Evolutionary conservation across 257 asterid species (phyloP).

Genomic region (Nicotiana sylvestris): DNA sequence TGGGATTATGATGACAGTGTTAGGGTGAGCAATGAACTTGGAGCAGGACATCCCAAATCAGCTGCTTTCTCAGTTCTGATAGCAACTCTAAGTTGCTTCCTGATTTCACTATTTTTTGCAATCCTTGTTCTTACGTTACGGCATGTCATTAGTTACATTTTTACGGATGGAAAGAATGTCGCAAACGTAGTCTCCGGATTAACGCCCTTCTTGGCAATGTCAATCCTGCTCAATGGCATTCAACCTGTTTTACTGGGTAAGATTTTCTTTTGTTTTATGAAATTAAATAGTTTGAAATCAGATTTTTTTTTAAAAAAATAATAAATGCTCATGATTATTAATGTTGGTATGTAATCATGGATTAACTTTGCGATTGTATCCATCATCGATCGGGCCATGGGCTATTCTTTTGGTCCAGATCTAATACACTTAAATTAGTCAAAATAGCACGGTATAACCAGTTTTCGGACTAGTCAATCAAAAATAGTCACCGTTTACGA

Average conservation of each 20-base stretch:
- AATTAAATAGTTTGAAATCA: no score
- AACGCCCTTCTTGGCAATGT: not conserved
- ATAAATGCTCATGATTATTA: no score
- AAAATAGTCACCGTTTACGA: no score
- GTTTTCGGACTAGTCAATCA: no score
- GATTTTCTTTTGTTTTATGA: no score
- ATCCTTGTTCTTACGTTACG: not conserved
- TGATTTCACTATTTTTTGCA: not conserved
- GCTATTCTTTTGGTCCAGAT: no score
- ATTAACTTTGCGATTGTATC: no score
- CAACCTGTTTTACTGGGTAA: constrained; percentile 13
- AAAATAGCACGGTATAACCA: no score
- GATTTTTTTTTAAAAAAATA: no score
- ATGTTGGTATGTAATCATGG: no score
- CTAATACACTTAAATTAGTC: no score
- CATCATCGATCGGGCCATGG: no score
- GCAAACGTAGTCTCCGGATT: not conserved
- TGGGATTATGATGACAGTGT: not conserved
- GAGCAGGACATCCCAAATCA: constrained; percentile 14
- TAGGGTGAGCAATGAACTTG: constrained; percentile 12
- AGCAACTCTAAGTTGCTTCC: not conserved
- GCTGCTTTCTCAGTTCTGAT: not conserved
- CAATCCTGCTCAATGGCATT: constrained; percentile 4
- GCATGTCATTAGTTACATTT: not conserved
- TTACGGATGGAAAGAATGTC: not conserved